Evolutionary conservation across 2,329 filamentous ascomycete genomes (phyloP), one percentile per base, ranked within the genome.

Genomic region (Alternaria burnsii): DNA sequence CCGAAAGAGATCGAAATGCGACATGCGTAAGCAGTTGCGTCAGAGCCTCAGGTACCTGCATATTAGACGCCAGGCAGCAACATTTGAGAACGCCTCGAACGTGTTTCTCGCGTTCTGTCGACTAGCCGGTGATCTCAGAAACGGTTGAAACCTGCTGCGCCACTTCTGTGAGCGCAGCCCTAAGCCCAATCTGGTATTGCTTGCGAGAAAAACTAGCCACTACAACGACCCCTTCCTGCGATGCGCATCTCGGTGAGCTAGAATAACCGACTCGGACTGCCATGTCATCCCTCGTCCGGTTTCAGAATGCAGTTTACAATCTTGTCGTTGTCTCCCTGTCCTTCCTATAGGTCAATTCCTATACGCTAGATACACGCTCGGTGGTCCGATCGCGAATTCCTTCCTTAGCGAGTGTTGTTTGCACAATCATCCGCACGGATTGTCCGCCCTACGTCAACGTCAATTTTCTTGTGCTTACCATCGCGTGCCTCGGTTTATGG

Each of bases 191-290:
- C 5, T 28, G 59, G 70, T 55, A 58, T 47, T 63, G 59, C 61
- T 72, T 72, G 69, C 70, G 69, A 72, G 66, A 60, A 65, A 55
- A 60, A 58, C 52, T 43, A 46, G 40, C 57, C 38, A 57, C 38
- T 16, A 53, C 52, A 59, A 60, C 44, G 52, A 55, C 50, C 41
- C 55, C 56, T 46, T 66, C 52, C 51, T 50, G 63, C 48, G 48
- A 59, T 54, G 52, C 53, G 42, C 44, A 55, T 54, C 24, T 52
- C 59, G 59, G 60, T 44, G 42, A 46, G 58, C 57, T 32, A 59
- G 48, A 53, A 46, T 52, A 42, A 32, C 54, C 64, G 67, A 56
- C 48, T 59, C 57, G 55, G 61, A 61, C 38, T 58, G 47, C 54
- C 53, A 55, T 52, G 59, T 48, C 24, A 41, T 52, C 55, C 62